Conservation (phyloP, 257 asterid species). For the Fraxinus americana region DNA sequence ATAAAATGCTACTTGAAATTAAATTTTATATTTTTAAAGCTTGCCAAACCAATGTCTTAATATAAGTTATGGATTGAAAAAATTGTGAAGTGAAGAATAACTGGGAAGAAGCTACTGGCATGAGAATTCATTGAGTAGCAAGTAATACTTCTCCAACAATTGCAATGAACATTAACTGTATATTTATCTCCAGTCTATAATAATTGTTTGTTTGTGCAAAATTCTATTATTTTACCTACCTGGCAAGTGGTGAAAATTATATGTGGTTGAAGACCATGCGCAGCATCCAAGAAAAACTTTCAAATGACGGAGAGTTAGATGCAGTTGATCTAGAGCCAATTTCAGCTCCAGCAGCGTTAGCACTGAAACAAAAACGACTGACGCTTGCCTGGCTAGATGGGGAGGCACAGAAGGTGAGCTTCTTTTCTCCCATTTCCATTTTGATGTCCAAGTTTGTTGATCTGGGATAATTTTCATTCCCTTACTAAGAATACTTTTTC, state of each 20-base stretch:
- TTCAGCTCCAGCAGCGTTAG: slow-evolving; percentile 57
- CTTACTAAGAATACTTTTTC: background rate
- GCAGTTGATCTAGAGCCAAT: slow-evolving; percentile 48
- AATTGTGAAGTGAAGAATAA: background rate
- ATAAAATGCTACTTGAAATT: background rate
- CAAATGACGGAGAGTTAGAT: slow-evolving; percentile 44
- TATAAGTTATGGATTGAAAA: background rate
- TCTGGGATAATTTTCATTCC: background rate
- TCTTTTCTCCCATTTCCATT: slow-evolving; percentile 22
- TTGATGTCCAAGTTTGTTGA: slow-evolving; percentile 12
- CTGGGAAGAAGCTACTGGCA: background rate
- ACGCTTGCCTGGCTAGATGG: slow-evolving; percentile 97
- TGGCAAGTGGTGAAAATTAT: slow-evolving; percentile 36
- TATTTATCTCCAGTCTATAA: background rate
- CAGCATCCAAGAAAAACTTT: slow-evolving; percentile 76
- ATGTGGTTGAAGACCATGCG: slow-evolving; percentile 77
- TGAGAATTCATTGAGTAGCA: background rate
- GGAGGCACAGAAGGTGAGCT: slow-evolving; percentile 79
- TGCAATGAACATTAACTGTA: background rate
- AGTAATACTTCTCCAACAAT: background rate
- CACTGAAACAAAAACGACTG: slow-evolving; percentile 73
- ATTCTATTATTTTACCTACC: slow-evolving; percentile 17
- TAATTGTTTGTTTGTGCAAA: background rate
- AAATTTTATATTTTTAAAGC: background rate
- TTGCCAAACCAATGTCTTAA: background rate